A percentile compares a stretch with the other conserved stretches of the same genome.
phyloP scores from a whole-genome alignment of 345 rosid genomes.

The Eucalyptus sideroxylon region DNA sequence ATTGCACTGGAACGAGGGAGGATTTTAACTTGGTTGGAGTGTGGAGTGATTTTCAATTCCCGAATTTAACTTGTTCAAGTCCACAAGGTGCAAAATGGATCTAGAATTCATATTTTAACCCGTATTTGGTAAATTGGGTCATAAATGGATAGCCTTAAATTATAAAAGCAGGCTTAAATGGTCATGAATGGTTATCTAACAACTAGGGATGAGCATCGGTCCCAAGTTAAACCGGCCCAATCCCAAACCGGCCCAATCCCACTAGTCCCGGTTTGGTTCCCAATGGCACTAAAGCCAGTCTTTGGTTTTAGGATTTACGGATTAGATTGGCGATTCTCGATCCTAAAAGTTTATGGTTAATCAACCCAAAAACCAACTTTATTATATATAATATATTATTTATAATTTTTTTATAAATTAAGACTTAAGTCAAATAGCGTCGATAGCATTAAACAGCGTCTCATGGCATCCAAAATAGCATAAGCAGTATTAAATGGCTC shows the following conservation, averaged over 20 bases:
- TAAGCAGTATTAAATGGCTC: no score
- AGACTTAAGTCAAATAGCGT: fast-evolving
- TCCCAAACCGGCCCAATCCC: fast-evolving
- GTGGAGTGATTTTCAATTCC: no score
- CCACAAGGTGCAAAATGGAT: no score
- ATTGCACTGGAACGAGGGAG: background rate
- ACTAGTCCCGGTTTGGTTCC: fast-evolving
- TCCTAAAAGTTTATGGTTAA: fast-evolving
- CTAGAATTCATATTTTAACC: no score
- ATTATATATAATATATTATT: no score
- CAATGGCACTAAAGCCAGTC: fast-evolving
- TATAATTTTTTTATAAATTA: fast-evolving
- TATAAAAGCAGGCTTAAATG: no score
- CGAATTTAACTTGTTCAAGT: no score
- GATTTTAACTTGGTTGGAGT: background rate
- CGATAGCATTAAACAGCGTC: fast-evolving
- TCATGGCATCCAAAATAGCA: fast-evolving
- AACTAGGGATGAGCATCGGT: no score
- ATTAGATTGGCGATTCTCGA: no score
- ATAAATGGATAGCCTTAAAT: no score
- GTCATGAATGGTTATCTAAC: no score
- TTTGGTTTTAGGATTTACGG: fast-evolving
- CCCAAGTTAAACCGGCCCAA: fast-evolving
- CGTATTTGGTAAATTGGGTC: no score
- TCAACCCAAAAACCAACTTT: fast-evolving